A percentile compares a stretch with the other conserved stretches of the same genome.
These are phyloP conservation scores for Kodamaea laetipori DNA, from an alignment of 805 yeast species.

Conservation along the genomic window DNA sequence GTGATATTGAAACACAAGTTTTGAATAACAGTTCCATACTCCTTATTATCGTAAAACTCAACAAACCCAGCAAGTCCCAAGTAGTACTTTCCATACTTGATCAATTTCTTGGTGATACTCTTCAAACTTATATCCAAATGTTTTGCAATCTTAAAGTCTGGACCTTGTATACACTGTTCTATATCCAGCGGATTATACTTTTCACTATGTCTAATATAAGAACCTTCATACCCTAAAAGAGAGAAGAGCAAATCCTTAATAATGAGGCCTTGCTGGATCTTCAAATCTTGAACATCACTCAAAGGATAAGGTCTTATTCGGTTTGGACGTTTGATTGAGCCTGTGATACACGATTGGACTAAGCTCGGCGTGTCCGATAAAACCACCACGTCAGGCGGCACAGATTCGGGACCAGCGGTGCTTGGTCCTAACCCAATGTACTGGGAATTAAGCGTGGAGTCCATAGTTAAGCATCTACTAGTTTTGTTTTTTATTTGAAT, in stretches of 20 bases:
- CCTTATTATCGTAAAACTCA: constrained; percentile 55
- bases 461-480: constrained; percentile 9
- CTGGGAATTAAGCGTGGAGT: constrained; percentile 10
- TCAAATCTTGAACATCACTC: constrained; percentile 46
- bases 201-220: constrained; percentile 68
- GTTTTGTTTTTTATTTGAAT: constrained; percentile 6
- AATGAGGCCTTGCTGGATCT: constrained; percentile 70
- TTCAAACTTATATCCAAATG: constrained; percentile 73
- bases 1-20: constrained; percentile 62
- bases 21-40: constrained; percentile 74
- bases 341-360: constrained; percentile 18
- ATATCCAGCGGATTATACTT: constrained; percentile 51
- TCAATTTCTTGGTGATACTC: constrained; percentile 63
- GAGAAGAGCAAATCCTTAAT: constrained; percentile 70
- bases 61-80: constrained; percentile 59
- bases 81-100: constrained; percentile 64
- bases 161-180: constrained; percentile 57
- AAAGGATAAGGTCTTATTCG: constrained; percentile 47
- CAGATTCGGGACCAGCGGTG: constrained; percentile 5
- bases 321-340: constrained; percentile 12
- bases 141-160: constrained; percentile 73
- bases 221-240: constrained; percentile 75
- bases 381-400: constrained; percentile 19
- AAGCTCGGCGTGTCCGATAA: constrained; percentile 20
- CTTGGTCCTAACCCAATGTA: constrained; percentile 9